These are phyloP conservation scores for Aspergillus mulundensis DNA, from an alignment of 495 filamentous ascomycete species.

Conservation along the genomic window DNA sequence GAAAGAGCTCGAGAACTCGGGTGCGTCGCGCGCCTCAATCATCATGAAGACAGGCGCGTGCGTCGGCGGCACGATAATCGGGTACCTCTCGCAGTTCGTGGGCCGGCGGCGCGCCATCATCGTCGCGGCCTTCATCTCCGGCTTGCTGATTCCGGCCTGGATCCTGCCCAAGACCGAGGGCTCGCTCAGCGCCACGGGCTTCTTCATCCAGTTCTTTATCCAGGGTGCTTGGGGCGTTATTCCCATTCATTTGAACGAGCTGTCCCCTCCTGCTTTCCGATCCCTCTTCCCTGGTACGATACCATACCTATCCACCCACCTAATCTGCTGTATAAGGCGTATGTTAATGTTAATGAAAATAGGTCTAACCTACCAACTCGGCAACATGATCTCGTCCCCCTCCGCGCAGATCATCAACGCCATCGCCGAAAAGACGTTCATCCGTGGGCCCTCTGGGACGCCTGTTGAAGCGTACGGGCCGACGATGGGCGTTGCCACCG, in stretches of 20 bases:
- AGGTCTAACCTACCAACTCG: slow-evolving; percentile 62
- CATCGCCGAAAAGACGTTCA: slow-evolving; percentile 52
- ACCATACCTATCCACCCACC: neutral
- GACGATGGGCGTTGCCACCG: slow-evolving; percentile 64
- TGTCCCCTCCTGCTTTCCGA: slow-evolving; percentile 70
- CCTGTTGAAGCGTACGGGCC: slow-evolving; percentile 63
- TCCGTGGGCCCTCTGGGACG: slow-evolving; percentile 43
- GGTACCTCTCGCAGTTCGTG: slow-evolving; percentile 67
- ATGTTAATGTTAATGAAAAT: neutral
- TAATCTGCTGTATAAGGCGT: too few species aligned
- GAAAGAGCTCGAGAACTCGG: slow-evolving; percentile 56
- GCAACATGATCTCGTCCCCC: slow-evolving; percentile 71
- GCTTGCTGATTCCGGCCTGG: slow-evolving; percentile 63
- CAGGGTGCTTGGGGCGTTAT: slow-evolving; percentile 77
- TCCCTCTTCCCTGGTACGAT: slow-evolving; percentile 44
- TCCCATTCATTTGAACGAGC: slow-evolving; percentile 75
- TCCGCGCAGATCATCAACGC: slow-evolving; percentile 69
- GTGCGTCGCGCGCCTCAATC: slow-evolving; percentile 64
- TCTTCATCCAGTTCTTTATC: slow-evolving; percentile 76
- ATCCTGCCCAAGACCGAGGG: slow-evolving; percentile 58
- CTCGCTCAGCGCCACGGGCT: slow-evolving; percentile 59
- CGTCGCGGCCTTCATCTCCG: slow-evolving; percentile 52
- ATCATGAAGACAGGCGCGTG: slow-evolving; percentile 71
- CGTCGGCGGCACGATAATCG: slow-evolving; percentile 67
- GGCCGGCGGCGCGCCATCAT: slow-evolving; percentile 68